A percentile compares a stretch with the other conserved stretches of the same genome.
Evolutionary conservation across 257 asterid species (phyloP).

Genomic region (Sherardia arvensis): DNA sequence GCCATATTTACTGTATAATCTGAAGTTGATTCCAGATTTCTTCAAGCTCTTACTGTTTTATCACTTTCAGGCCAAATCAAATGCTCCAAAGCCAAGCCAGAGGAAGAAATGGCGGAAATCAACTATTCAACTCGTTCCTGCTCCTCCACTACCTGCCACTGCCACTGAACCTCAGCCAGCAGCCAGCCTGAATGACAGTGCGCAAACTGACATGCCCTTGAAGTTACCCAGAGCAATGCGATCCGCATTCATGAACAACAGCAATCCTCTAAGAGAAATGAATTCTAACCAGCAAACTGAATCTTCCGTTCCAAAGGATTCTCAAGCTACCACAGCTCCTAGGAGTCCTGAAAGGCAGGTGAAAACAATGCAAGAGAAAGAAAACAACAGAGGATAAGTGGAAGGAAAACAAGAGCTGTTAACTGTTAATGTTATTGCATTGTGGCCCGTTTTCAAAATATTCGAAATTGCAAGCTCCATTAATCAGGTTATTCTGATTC

Average conservation of each 20-base stretch:
- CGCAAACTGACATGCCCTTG: constrained; percentile 33
- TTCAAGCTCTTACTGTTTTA: neutral
- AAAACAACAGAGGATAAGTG: constrained; percentile 44
- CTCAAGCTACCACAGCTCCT: constrained; percentile 22
- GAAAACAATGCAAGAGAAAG: constrained; percentile 43
- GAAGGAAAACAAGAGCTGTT: neutral
- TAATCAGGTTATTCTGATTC: constrained; percentile 12
- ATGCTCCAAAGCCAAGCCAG: constrained; percentile 44
- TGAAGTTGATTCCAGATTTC: neutral
- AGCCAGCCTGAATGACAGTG: constrained; percentile 15
- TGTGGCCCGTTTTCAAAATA: neutral
- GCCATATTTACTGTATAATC: neutral
- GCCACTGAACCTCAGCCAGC: constrained; percentile 34
- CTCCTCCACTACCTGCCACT: constrained; percentile 36
- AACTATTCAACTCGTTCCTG: constrained; percentile 72
- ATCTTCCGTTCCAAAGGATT: constrained; percentile 20
- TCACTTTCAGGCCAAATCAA: constrained; percentile 44
- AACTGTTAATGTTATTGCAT: neutral
- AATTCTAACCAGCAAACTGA: constrained; percentile 42
- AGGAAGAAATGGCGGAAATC: constrained; percentile 82
- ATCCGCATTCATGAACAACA: constrained; percentile 30
- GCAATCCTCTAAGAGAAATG: constrained; percentile 59
- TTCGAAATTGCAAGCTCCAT: constrained; percentile 3
- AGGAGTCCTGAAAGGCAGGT: constrained; percentile 34
- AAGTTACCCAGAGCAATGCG: constrained; percentile 72